phyloP scores from a whole-genome alignment of 2,329 filamentous ascomycete genomes.

The Dactylella cylindrospora region DNA sequence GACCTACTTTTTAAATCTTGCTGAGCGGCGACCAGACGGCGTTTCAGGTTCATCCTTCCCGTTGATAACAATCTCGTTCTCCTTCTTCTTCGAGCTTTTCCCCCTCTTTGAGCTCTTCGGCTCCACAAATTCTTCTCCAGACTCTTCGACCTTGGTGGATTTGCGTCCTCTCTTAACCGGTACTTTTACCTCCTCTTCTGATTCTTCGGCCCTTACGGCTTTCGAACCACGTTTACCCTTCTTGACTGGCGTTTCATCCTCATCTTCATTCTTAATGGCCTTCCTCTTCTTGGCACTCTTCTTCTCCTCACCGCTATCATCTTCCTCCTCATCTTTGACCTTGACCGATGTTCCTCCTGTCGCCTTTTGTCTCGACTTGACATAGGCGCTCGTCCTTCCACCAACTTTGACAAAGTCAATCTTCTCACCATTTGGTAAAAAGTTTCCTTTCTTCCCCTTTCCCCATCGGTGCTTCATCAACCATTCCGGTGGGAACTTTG shows the following conservation, averaged over 20 bases:
- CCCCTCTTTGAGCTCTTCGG: slow-evolving; percentile 17
- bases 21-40: slow-evolving; percentile 27
- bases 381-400: slow-evolving; percentile 85
- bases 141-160: slow-evolving; percentile 11
- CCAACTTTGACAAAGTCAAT: slow-evolving; percentile 86
- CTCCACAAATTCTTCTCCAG: slow-evolving; percentile 8
- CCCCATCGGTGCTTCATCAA: slow-evolving; percentile 86
- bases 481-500: slow-evolving; percentile 83
- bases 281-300: slow-evolving; percentile 48
- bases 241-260: slow-evolving; percentile 46
- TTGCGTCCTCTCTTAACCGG: neutral
- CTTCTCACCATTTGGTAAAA: slow-evolving; percentile 79
- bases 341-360: slow-evolving; percentile 58
- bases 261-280: slow-evolving; percentile 49
- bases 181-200: slow-evolving; percentile 49
- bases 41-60: slow-evolving; percentile 14
- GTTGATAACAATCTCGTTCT: slow-evolving; percentile 11
- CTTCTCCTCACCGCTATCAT: slow-evolving; percentile 14
- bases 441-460: slow-evolving; percentile 68
- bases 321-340: slow-evolving; percentile 49
- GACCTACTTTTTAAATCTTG: slow-evolving; percentile 20
- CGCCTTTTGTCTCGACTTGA: slow-evolving; percentile 85
- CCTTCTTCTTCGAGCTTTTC: neutral
- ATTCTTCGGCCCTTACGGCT: slow-evolving; percentile 17
- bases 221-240: slow-evolving; percentile 22